phyloP scores from a whole-genome alignment of 2,329 filamentous ascomycete species.

The Knoxdaviesia capensis region DNA sequence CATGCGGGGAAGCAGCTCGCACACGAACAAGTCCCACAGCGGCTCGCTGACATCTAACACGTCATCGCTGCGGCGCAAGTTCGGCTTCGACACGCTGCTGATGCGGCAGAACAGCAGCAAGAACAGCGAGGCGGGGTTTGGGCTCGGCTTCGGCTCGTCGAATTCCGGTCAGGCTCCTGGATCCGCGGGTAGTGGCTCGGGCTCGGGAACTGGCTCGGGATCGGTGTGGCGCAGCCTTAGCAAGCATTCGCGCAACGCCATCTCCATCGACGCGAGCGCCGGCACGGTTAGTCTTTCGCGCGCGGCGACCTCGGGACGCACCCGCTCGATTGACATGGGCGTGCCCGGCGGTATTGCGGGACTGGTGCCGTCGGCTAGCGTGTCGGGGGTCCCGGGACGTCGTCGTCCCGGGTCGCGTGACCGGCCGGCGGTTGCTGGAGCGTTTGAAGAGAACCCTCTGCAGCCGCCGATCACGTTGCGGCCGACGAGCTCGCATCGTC shows the following conservation, averaged over 20 bases:
- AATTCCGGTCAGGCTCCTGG: too few relatives aligned
- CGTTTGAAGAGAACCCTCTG: conserved; percentile 33
- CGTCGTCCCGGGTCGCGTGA: conserved; percentile 36
- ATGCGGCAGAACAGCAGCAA: conserved; percentile 56
- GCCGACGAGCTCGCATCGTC: conserved; percentile 34
- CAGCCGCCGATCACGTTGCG: conserved; percentile 11
- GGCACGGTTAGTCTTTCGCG: conserved; percentile 47
- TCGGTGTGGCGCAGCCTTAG: conserved; percentile 79
- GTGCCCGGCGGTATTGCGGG: conserved; percentile 7
- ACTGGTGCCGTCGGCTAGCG: too few relatives aligned
- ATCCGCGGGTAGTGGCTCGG: too few relatives aligned
- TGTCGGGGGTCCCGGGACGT: conserved; percentile 4
- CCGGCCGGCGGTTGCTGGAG: conserved; percentile 37
- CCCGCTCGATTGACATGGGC: conserved; percentile 60
- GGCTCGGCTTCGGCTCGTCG: too few relatives aligned
- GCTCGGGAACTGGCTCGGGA: conserved; percentile 8
- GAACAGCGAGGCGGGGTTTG: conserved; percentile 35
- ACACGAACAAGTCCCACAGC: conserved; percentile 30
- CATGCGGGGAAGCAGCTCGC: conserved; percentile 23
- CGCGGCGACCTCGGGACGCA: conserved; percentile 38
- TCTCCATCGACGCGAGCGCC: conserved; percentile 20
- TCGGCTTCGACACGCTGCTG: conserved; percentile 58
- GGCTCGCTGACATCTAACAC: conserved; percentile 71
- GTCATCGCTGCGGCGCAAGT: conserved; percentile 67
- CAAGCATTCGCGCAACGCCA: conserved; percentile 46